phyloP scores from a whole-genome alignment of 2,329 filamentous ascomycete species.

The Sclerotinia trifoliorum region DNA sequence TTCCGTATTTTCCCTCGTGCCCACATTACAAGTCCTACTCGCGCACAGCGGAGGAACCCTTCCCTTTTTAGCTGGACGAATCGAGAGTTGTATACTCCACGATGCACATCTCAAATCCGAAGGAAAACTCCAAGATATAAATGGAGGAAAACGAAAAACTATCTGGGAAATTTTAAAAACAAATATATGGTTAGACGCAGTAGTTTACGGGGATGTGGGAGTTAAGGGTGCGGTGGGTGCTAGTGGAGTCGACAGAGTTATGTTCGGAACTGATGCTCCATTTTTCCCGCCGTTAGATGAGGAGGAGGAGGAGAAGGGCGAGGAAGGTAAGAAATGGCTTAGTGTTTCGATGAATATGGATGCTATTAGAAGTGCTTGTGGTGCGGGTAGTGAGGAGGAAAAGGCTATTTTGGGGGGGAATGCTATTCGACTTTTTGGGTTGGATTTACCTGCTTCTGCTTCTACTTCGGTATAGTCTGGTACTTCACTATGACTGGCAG shows the following conservation, averaged over 20 bases:
- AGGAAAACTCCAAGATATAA: slow-evolving; percentile 50
- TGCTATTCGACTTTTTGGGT: slow-evolving; percentile 53
- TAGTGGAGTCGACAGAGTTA: slow-evolving; percentile 64
- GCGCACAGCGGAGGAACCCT: slow-evolving; percentile 88
- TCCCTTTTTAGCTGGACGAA: slow-evolving; percentile 82
- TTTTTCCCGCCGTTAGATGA: slow-evolving; percentile 77
- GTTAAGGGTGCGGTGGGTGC: slow-evolving; percentile 69
- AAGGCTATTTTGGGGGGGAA: slow-evolving; percentile 60
- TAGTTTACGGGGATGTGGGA: slow-evolving; percentile 75
- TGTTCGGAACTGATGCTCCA: slow-evolving; percentile 82
- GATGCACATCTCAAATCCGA: slow-evolving; percentile 71
- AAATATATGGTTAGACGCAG: slow-evolving; percentile 86
- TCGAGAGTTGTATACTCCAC: slow-evolving; percentile 84
- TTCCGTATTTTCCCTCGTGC: slow-evolving; percentile 77
- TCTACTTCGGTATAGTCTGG: too few relatives aligned
- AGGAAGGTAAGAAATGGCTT: slow-evolving; percentile 55
- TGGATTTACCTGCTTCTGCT: slow-evolving; percentile 19
- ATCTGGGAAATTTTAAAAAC: slow-evolving; percentile 66
- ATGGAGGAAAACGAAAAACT: slow-evolving; percentile 44
- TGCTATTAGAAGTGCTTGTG: slow-evolving; percentile 55
- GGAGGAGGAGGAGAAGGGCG: slow-evolving; percentile 50
- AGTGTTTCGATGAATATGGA: slow-evolving; percentile 61
- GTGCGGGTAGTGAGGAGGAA: slow-evolving; percentile 46
- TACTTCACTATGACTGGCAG: too few relatives aligned
- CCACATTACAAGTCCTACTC: slow-evolving; percentile 68